Evolutionary conservation across 148 eudicot species (phyloP).

Genomic region (Agrostemma githago): DNA sequence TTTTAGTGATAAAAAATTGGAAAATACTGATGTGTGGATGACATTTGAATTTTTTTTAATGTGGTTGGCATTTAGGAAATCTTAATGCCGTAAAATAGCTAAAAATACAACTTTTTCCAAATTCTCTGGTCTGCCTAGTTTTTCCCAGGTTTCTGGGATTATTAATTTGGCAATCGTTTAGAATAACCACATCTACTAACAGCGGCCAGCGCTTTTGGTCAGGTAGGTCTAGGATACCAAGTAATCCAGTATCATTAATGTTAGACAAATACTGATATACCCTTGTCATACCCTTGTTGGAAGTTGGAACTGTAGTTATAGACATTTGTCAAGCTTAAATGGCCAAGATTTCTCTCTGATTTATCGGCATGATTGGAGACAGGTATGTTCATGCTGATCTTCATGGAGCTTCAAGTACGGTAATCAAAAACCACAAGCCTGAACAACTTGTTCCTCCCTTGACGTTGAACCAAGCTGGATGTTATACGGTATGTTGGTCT

Average conservation of each 20-base stretch:
- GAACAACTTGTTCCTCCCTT: slow-evolving; percentile 85
- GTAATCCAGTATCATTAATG: not conserved
- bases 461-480: slow-evolving; percentile 94
- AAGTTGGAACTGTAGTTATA: not conserved
- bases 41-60: no score
- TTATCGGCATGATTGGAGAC: slow-evolving; percentile 18
- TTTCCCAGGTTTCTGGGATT: not conserved
- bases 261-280: not conserved
- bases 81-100: not conserved
- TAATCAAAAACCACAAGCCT: slow-evolving; percentile 95
- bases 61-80: not conserved
- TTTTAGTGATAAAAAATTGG: not conserved
- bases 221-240: not conserved
- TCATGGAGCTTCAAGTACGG: slow-evolving; percentile 97
- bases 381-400: slow-evolving; percentile 99
- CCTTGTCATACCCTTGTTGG: not conserved
- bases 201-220: not conserved
- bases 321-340: not conserved
- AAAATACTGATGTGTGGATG: no score
- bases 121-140: not conserved
- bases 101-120: not conserved
- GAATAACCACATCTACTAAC: not conserved
- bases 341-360: slow-evolving; percentile 1
- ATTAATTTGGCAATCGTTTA: not conserved
- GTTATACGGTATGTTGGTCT: slow-evolving; percentile 68